A percentile compares a stretch with the other conserved stretches of the same genome.
These are phyloP conservation scores for Suillus discolor DNA, from an alignment of 768 basidiomycete genomes.

Conservation along the genomic window DNA sequence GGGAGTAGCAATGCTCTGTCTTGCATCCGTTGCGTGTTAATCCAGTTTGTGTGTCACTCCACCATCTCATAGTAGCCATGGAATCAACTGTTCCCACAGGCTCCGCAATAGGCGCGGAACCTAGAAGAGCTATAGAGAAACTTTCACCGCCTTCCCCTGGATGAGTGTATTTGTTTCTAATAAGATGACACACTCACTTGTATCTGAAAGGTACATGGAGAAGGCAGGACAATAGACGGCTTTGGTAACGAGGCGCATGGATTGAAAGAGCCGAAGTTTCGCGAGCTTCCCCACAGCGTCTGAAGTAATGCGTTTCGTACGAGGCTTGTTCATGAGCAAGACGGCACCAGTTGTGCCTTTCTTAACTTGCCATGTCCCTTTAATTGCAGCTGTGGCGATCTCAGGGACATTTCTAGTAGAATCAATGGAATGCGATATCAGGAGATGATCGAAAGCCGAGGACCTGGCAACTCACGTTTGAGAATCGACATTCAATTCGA, in stretches of 20 bases:
- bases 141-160: background rate
- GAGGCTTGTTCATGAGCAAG: background rate
- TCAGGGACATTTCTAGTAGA: background rate
- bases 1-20: conserved; percentile 1
- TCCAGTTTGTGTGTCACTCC: background rate
- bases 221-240: background rate
- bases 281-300: background rate
- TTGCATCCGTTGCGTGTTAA: background rate
- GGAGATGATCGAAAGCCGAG: background rate
- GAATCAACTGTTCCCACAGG: background rate
- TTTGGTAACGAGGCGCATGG: background rate
- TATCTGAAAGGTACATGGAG: conserved; percentile 2
- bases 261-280: background rate
- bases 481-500: background rate
- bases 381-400: background rate
- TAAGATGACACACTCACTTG: background rate
- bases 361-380: background rate
- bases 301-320: background rate
- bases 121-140: background rate
- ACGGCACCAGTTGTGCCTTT: conserved; percentile 1
- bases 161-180: background rate
- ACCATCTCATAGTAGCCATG: background rate
- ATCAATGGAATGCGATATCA: background rate
- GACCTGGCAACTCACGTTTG: background rate
- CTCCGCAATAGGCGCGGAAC: background rate